Evolutionary conservation across 768 basidiomycete species (phyloP), one percentile per base, ranked within the genome.

Genomic region (Trametes cingulata): DNA sequence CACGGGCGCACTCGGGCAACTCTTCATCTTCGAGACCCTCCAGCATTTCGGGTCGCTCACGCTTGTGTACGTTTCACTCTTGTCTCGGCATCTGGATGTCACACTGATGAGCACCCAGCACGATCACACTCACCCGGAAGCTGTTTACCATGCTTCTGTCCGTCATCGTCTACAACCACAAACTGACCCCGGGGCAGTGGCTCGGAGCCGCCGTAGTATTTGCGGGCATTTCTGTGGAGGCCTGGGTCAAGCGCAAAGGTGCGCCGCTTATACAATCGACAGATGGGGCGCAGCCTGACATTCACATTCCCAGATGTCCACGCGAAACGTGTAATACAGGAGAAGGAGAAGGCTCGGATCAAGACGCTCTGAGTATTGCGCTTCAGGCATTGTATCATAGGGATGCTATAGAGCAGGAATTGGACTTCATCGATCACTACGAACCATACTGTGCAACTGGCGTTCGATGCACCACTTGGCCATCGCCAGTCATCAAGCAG

Each of bases 61-160:
- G 3, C 77, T 95, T 33, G 91, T 93, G 91, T 93, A 80, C 58
- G 85, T 76, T 14, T n/a, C 25, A 42, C n/a, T 7, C 42, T 43
- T 8, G 14, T 9, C 22, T 49, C 27, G 46, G 12, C 62, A 25
- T 22, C 65, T 56, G 33, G 63, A 62, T 60, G 46, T 47, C 4
- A 43, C 46, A 20, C 39, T 43, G 17, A 59, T 45, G 13, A 0
- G 5, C 45, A 9, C 20, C 12, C 72, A 93, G 92, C 45, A 98
- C 93, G 37, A 90, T 98, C 67, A 99, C 97, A 3, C 82, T 99
- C 56, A 98, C 97, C 14, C 83, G 97, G 56, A 98, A 98, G 76
- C 78, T 99, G 73, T 95, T 97, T 74, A 98, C 97, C 9, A 99
- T 99, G 95, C 79, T 99, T 15, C 80, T 99, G 41, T 96, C 93